Evolutionary conservation across 1,284 basidiomycete genomes (phyloP).

Genomic region (Pseudozyma tsukubaensis): DNA sequence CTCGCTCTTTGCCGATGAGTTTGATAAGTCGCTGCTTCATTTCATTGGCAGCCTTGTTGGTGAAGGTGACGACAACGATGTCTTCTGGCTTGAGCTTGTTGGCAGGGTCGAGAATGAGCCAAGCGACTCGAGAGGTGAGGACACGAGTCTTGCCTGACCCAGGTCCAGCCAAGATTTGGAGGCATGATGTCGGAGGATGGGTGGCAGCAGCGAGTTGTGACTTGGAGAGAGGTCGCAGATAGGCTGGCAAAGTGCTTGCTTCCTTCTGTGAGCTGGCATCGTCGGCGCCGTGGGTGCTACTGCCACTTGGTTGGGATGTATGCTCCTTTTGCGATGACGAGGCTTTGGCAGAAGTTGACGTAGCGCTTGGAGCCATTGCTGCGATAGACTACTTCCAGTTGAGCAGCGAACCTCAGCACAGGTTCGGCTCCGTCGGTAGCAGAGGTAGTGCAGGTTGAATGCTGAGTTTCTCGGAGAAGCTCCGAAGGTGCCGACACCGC

Average conservation of each 20-base stretch:
- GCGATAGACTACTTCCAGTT: neutral
- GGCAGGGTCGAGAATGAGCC: conserved; percentile 55
- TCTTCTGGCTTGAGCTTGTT: conserved; percentile 56
- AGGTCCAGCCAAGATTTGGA: conserved; percentile 66
- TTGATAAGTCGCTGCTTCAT: conserved; percentile 81
- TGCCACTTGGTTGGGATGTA: conserved; percentile 2
- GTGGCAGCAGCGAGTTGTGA: conserved; percentile 63
- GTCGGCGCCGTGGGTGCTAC: conserved; percentile 5
- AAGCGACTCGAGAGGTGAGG: conserved; percentile 63
- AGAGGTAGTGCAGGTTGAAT: too few species aligned
- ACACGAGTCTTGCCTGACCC: conserved; percentile 68
- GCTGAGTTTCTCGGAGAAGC: too few species aligned
- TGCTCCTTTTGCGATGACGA: neutral
- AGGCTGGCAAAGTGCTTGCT: conserved; percentile 9
- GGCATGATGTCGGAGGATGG: conserved; percentile 49
- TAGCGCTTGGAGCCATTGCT: conserved; percentile 21
- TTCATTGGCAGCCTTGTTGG: conserved; percentile 88
- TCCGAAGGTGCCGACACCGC: too few species aligned
- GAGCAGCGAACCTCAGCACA: too few species aligned
- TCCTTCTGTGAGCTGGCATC: neutral
- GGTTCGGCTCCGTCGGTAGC: too few species aligned
- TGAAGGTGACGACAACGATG: conserved; percentile 69
- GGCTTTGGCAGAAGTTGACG: neutral
- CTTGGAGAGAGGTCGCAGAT: conserved; percentile 49
- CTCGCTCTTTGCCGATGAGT: conserved; percentile 78